Conservation (phyloP, 495 filamentous ascomycete genomes). For the Rostrohypoxylon terebratum region DNA sequence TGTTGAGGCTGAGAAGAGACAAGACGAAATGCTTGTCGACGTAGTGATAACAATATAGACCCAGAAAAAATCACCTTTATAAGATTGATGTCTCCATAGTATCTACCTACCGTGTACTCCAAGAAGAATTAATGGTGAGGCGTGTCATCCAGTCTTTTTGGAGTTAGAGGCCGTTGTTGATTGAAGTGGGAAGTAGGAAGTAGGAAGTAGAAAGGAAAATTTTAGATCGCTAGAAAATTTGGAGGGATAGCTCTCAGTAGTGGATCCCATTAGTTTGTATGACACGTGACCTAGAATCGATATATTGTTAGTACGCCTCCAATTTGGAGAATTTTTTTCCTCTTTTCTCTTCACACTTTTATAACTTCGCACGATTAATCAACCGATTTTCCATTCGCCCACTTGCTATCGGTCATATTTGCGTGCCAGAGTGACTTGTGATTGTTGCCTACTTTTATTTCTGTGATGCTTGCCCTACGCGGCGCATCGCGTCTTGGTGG, state of each 20-base stretch:
- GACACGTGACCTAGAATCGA: slow-evolving; percentile 20
- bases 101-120: neutral
- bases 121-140: neutral
- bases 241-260: slow-evolving; percentile 38
- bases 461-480: slow-evolving; percentile 28
- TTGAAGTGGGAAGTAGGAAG: neutral
- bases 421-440: slow-evolving; percentile 58
- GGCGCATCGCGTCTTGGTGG: slow-evolving; percentile 45
- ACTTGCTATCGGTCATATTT: slow-evolving; percentile 65
- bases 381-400: slow-evolving; percentile 59
- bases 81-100: neutral
- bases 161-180: neutral
- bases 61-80: neutral
- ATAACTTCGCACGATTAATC: slow-evolving; percentile 60
- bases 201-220: no score
- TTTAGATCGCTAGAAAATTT: slow-evolving; percentile 7
- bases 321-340: neutral
- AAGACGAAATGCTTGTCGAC: slow-evolving; percentile 24
- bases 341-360: slow-evolving; percentile 54
- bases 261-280: neutral
- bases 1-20: slow-evolving; percentile 11
- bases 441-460: slow-evolving; percentile 37
- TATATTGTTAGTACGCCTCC: neutral
- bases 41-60: neutral
- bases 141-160: no score